Evolutionary conservation across 495 filamentous ascomycete genomes (phyloP), one percentile per base, ranked within the genome.

Genomic region (Tetracladium setigerum): DNA sequence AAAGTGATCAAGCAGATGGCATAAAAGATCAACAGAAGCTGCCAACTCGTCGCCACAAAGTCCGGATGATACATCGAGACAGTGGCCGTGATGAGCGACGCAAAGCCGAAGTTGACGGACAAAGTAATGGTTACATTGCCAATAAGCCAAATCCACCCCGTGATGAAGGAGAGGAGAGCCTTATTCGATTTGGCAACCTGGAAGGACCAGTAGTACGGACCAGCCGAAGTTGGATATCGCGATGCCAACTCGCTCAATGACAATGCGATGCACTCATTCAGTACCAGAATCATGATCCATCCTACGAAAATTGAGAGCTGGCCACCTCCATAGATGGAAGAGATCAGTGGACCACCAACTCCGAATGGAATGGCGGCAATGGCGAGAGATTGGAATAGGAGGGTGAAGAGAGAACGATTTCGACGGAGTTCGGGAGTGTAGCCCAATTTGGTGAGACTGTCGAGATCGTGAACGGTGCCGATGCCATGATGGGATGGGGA

Each of bases 181-280:
- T 67, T 63, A 47, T 67, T 66, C n/a, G 60, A 59, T 19, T 66
- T 67, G n/a, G 70, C 68, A 39, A 59, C 47, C 30, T 67, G 67
- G 41, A 71, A 61, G 31, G 66, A 65, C 71, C 70, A 74, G 58
- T 73, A 76, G 47, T 76, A 74, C 14, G 68, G 67, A 0, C 72
- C 72, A 15, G 71, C 70, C 0, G 68, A 70, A 42, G 72, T 74
- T 0, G 72, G 72, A 53, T 71, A 76, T 11, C 69, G 62, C 1
- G 68, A 71, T 18, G 70, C 70, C 4, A 76, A 56, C 48, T 76
- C 72, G 2, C 65, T 65, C 10, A 76, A 59, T 4, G 67, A 71
- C 11, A 73, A 41, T 10, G 56, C 56, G 1, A 59, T 50, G 33
- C 56, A 59, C 41, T 59, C 56, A 30, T 75, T 58, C 11, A 65